phyloP scores from a whole-genome alignment of 2,329 filamentous ascomycete species.

The Claviceps fusiformis region DNA sequence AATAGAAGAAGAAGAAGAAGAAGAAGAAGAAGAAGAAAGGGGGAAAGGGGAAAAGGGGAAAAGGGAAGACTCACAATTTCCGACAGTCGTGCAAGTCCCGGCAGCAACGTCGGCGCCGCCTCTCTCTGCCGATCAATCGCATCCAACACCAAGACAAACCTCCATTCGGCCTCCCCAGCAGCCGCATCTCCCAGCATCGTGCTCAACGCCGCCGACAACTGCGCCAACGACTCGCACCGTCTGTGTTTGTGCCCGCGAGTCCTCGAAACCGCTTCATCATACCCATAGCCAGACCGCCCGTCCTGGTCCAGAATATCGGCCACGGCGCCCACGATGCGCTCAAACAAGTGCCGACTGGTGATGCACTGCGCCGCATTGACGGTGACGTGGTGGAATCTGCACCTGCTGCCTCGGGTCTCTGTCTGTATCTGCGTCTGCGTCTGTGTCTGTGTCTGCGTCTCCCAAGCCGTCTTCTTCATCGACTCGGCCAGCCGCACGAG shows the following conservation, averaged over 20 bases:
- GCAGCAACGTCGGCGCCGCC: conserved; percentile 61
- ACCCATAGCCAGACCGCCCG: neutral
- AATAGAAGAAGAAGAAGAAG: neutral
- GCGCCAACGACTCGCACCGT: conserved; percentile 68
- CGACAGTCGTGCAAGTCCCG: conserved; percentile 67
- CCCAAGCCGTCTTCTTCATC: conserved; percentile 5
- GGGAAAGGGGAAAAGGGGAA: no score
- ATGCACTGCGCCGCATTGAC: conserved; percentile 65
- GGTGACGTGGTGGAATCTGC: conserved; percentile 41
- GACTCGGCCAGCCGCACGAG: conserved; percentile 14
- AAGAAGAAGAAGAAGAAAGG: neutral
- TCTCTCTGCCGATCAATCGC: conserved; percentile 77
- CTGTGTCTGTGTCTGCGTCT: neutral
- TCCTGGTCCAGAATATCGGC: conserved; percentile 29
- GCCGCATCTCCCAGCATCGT: conserved; percentile 38
- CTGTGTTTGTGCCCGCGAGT: conserved; percentile 9
- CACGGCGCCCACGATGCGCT: conserved; percentile 51
- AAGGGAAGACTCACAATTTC: conserved; percentile 51
- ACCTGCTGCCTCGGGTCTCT: neutral
- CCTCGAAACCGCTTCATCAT: neutral
- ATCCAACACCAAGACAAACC: conserved; percentile 77
- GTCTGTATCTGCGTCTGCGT: neutral
- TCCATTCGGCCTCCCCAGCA: conserved; percentile 25
- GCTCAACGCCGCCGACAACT: conserved; percentile 59
- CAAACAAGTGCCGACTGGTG: conserved; percentile 63